Evolutionary conservation across 768 basidiomycete species (phyloP), one percentile per base, ranked within the genome.

Genomic region (Artomyces pyxidatus): DNA sequence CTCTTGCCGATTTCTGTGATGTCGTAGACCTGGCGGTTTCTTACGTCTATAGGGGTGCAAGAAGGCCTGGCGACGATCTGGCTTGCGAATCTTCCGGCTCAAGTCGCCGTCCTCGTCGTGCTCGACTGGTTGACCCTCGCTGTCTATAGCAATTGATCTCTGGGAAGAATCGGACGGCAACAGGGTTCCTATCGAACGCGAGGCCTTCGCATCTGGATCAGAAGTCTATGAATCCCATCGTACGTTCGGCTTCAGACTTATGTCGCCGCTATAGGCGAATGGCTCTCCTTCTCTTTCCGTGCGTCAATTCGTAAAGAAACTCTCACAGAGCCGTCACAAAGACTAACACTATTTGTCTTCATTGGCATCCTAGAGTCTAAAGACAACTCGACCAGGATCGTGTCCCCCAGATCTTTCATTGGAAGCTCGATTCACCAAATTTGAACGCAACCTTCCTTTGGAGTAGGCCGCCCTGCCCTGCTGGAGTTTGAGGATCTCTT

Each of bases 271-370:
- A 27, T 30, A 25, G 27, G 25, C 22, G 43, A 28, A 44, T 19
- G 23, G 14, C 17, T 42, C 26, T 14, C 21, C 40, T 6, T 42
- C 40, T 42, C 26, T 25, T 41, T 27, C 30, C 45, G 19, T 29
- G 21, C 30, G 45, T 21, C 21, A 21, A 17, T 35, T 38, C 45
- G 32, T 46, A 46, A 46, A 35, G 17, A 30, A 28, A 22, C 45
- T 46, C 25, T 37, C 37, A 46, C 45, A 46, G 37, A 46, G 37
- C 27, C 30, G 32, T 38, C 32, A 37, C 45, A 46, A 23, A 46
- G 32, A 16, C 29, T 21, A 35, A 41, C 39, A 21, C 25, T 46
- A 46, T 46, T 46, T 46, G 45, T 46, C 45, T 44, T 38, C 25
- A 46, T 37, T 25, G 32, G 30, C 25, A 46, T 26, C 25, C 32